Percentiles rank a stretch among this genome's conserved stretches.
Conservation (phyloP, 805 yeast genomes). For the Saccharomycopsis microspora region DNA sequence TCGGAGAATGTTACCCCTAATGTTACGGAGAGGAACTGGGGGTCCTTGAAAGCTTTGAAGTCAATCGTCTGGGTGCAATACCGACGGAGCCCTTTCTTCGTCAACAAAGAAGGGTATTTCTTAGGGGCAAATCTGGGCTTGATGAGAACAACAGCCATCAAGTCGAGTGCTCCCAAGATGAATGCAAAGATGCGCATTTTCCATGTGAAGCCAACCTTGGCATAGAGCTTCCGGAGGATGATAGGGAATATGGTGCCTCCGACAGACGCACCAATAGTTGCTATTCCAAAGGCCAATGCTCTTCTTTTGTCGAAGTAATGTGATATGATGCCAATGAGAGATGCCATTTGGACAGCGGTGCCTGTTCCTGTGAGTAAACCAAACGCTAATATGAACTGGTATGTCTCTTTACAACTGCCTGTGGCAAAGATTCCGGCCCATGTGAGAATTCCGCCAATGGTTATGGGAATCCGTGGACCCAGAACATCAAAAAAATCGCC, state of each 20-base stretch:
- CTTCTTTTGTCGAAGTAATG: slow-evolving; percentile 34
- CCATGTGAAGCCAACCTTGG: slow-evolving; percentile 40
- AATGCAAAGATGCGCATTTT: slow-evolving; percentile 38
- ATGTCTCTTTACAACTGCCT: slow-evolving; percentile 32
- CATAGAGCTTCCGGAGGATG: slow-evolving; percentile 30
- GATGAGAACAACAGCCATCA: slow-evolving; percentile 21
- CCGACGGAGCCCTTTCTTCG: background rate
- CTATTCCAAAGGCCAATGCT: slow-evolving; percentile 34
- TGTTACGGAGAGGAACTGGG: slow-evolving; percentile 30
- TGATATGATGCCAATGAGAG: slow-evolving; percentile 32
- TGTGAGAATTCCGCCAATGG: slow-evolving; percentile 27
- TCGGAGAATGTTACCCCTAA: slow-evolving; percentile 39
- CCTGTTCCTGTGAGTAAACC: slow-evolving; percentile 37
- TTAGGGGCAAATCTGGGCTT: slow-evolving; percentile 24
- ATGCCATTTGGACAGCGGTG: slow-evolving; percentile 29
- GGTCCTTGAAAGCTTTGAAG: slow-evolving; percentile 28
- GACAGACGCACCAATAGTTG: slow-evolving; percentile 38
- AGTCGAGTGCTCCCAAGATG: slow-evolving; percentile 16
- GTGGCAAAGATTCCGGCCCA: slow-evolving; percentile 33
- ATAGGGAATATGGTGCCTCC: slow-evolving; percentile 42
- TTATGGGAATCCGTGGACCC: slow-evolving; percentile 30
- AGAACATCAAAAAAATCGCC: slow-evolving; percentile 36
- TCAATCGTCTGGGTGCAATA: slow-evolving; percentile 1
- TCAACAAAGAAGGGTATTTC: background rate
- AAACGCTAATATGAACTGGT: slow-evolving; percentile 43